These are phyloP conservation scores for Gardenia jasminoides DNA, from an alignment of 257 asterid species.

Conservation along the genomic window DNA sequence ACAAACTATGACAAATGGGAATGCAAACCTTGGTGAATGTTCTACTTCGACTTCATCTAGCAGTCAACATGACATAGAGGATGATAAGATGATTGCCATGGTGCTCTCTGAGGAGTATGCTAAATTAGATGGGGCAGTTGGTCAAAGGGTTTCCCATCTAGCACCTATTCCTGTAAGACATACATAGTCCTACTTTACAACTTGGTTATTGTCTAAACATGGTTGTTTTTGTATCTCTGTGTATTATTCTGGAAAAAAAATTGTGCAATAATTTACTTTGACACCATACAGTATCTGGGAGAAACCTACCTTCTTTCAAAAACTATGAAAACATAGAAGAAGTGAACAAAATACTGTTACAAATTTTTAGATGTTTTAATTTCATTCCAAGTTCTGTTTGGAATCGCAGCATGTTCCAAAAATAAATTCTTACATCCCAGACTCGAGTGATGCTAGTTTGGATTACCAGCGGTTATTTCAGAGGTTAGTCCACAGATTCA, in stretches of 20 bases:
- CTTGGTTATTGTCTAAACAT: neutral
- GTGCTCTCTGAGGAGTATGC: conserved; percentile 61
- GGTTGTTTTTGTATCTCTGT: neutral
- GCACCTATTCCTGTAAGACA: conserved; percentile 59
- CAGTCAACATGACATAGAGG: conserved; percentile 50
- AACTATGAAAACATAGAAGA: neutral
- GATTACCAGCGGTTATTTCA: conserved; percentile 65
- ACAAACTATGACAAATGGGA: conserved; percentile 39
- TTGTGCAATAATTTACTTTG: conserved; percentile 1
- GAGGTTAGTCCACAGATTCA: conserved; percentile 30
- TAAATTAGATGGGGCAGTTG: conserved; percentile 55
- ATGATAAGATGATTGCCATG: conserved; percentile 59
- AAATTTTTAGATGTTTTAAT: neutral
- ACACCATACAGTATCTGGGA: neutral
- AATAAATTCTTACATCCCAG: conserved; percentile 52
- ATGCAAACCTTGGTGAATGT: conserved; percentile 27
- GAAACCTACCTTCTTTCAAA: neutral
- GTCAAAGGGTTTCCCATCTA: conserved; percentile 51
- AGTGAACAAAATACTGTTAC: neutral
- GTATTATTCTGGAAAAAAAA: neutral
- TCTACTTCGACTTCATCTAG: conserved; percentile 45
- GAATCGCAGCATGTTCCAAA: conserved; percentile 56
- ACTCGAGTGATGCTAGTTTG: conserved; percentile 48
- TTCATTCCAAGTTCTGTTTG: neutral
- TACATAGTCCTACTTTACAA: neutral